Evolutionary conservation across 768 basidiomycete genomes (phyloP).

Genomic region (Botryobasidium botryosum): DNA sequence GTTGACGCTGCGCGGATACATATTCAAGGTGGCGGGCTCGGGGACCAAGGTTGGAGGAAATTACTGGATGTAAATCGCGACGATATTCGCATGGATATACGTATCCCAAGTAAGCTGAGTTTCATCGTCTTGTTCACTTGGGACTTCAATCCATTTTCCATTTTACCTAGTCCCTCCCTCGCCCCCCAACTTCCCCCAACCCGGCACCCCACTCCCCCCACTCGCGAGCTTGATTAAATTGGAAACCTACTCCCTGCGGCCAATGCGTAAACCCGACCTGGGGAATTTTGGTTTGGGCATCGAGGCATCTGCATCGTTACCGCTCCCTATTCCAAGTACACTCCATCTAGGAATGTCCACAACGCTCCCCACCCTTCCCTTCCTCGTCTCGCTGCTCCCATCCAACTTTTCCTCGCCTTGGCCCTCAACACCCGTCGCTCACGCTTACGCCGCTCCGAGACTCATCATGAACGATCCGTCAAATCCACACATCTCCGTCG

Average conservation of each 20-base stretch:
- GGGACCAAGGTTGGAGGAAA: no score
- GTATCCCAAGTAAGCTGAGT: no score
- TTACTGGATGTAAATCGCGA: neutral
- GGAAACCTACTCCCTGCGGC: neutral
- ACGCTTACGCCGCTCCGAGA: neutral
- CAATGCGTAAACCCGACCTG: neutral
- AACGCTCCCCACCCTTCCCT: slow-evolving; percentile 1
- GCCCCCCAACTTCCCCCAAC: neutral
- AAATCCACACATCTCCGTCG: slow-evolving; percentile 8
- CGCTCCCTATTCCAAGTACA: neutral
- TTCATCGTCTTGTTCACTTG: neutral
- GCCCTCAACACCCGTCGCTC: slow-evolving; percentile 4
- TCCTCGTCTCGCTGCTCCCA: neutral
- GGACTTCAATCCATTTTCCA: neutral
- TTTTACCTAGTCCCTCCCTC: neutral
- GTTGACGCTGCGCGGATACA: neutral
- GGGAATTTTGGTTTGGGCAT: neutral
- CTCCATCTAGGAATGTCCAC: slow-evolving; percentile 1
- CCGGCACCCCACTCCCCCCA: neutral
- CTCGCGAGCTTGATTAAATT: neutral
- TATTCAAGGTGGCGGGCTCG: neutral
- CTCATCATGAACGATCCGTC: neutral
- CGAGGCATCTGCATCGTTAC: neutral
- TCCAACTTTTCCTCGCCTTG: neutral
- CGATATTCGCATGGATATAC: neutral